Evolutionary conservation across 2,329 filamentous ascomycete species (phyloP).

Genomic region (Alternaria sp.): DNA sequence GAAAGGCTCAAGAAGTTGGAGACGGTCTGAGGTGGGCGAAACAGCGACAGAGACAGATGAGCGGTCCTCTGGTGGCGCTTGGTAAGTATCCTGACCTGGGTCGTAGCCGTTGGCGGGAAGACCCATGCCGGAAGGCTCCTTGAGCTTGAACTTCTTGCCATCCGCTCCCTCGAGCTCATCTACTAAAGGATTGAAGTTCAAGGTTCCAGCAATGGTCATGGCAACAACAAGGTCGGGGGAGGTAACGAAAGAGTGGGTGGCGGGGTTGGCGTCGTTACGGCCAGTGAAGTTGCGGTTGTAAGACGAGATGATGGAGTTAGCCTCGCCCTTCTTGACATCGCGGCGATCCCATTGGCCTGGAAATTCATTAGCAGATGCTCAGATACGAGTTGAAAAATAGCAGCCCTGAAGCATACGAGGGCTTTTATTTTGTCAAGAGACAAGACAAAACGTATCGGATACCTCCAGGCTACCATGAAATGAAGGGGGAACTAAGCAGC

Average conservation of each 20-base stretch:
- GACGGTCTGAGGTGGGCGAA: slow-evolving; percentile 87
- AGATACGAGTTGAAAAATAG: too few relatives aligned
- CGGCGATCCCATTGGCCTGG: too few relatives aligned
- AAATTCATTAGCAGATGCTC: too few relatives aligned
- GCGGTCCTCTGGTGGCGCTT: slow-evolving; percentile 87
- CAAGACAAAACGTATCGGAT: neutral
- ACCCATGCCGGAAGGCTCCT: slow-evolving; percentile 78
- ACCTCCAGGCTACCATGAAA: neutral
- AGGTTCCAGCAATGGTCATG: slow-evolving; percentile 79
- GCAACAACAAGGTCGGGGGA: slow-evolving; percentile 90
- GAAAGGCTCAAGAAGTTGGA: slow-evolving; percentile 90
- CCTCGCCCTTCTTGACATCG: slow-evolving; percentile 88
- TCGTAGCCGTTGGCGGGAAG: slow-evolving; percentile 86
- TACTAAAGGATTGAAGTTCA: slow-evolving; percentile 94
- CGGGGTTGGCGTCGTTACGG: slow-evolving; percentile 94
- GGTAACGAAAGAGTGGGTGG: slow-evolving; percentile 91
- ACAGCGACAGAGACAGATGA: slow-evolving; percentile 76
- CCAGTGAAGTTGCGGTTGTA: slow-evolving; percentile 99
- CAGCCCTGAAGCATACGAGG: neutral
- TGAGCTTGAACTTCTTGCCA: slow-evolving; percentile 92
- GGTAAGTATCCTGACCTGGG: slow-evolving; percentile 91
- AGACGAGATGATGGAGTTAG: slow-evolving; percentile 97
- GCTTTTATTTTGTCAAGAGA: neutral
- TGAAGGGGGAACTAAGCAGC: too few relatives aligned
- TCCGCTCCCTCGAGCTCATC: slow-evolving; percentile 93